These are phyloP conservation scores for Detonula confervacea DNA, from an alignment of 352 stramenopile species.

Conservation along the genomic window DNA sequence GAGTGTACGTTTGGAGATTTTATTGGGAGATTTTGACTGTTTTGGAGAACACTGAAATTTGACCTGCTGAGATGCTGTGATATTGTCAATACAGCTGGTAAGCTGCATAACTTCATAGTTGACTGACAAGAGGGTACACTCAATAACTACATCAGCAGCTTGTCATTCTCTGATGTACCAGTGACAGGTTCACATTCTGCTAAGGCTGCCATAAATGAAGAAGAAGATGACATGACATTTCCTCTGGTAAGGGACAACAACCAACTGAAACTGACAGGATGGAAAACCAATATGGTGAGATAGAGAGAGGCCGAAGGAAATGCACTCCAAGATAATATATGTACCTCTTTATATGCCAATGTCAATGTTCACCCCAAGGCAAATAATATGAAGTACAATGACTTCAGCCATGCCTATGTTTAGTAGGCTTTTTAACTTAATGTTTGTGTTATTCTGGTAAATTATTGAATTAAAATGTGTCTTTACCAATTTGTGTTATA, in stretches of 20 bases:
- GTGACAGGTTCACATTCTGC: neutral
- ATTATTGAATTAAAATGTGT: too few species aligned
- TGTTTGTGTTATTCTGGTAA: too few species aligned
- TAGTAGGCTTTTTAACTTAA: conserved; percentile 15
- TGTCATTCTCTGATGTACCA: neutral
- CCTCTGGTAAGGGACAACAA: conserved; percentile 26
- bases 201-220: neutral
- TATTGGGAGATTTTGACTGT: conserved; percentile 19
- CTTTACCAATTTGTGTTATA: too few species aligned
- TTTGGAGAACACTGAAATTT: conserved; percentile 24
- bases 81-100: neutral
- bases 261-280: conserved; percentile 6
- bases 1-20: conserved; percentile 43
- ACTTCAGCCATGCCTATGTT: conserved; percentile 10
- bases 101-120: conserved; percentile 36
- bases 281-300: neutral
- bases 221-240: conserved; percentile 12
- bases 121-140: neutral
- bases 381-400: conserved; percentile 15
- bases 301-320: neutral
- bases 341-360: neutral
- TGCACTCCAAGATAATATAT: neutral
- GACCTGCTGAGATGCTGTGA: neutral
- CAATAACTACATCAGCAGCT: neutral
- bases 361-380: neutral